Evolutionary conservation across 2,329 filamentous ascomycete genomes (phyloP).

Genomic region (Eurotiales sp.): DNA sequence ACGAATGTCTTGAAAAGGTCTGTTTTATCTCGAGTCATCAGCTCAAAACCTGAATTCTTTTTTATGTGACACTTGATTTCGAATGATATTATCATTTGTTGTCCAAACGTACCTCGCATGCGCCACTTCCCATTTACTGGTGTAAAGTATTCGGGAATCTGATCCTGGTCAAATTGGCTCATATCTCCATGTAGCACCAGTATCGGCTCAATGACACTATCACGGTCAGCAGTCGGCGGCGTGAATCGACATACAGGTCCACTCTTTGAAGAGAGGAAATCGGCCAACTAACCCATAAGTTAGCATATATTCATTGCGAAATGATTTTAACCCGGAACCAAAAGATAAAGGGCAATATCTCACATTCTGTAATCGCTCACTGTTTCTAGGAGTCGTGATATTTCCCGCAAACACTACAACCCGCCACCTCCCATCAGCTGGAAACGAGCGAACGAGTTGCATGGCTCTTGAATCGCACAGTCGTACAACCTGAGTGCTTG

Average conservation of each 20-base stretch:
- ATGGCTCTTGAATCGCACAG: constrained; percentile 34
- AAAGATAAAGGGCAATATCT: neutral
- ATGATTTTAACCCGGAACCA: too few species aligned
- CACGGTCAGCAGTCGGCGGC: constrained; percentile 40
- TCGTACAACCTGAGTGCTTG: constrained; percentile 50
- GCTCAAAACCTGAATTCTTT: too few species aligned
- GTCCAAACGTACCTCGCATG: constrained; percentile 50
- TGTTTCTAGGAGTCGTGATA: neutral
- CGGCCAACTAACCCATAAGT: constrained; percentile 29
- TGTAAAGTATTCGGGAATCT: constrained; percentile 56
- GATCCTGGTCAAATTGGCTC: constrained; percentile 46
- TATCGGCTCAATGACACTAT: constrained; percentile 56
- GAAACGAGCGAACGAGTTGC: constrained; percentile 35
- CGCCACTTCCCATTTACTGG: constrained; percentile 54
- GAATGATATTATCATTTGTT: too few species aligned
- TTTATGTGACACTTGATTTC: too few species aligned
- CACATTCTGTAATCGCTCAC: neutral
- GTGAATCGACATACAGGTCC: constrained; percentile 46
- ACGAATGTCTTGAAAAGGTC: constrained; percentile 11
- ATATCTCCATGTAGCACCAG: constrained; percentile 52
- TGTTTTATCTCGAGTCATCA: neutral
- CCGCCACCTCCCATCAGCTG: constrained; percentile 34
- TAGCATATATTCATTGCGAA: too few species aligned
- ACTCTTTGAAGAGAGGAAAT: constrained; percentile 36
- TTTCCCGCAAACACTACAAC: constrained; percentile 11